A percentile compares a stretch with the other conserved stretches of the same genome.
These are phyloP conservation scores for Ilyonectria destructans DNA, from an alignment of 2,329 filamentous ascomycete species.

Conservation along the genomic window DNA sequence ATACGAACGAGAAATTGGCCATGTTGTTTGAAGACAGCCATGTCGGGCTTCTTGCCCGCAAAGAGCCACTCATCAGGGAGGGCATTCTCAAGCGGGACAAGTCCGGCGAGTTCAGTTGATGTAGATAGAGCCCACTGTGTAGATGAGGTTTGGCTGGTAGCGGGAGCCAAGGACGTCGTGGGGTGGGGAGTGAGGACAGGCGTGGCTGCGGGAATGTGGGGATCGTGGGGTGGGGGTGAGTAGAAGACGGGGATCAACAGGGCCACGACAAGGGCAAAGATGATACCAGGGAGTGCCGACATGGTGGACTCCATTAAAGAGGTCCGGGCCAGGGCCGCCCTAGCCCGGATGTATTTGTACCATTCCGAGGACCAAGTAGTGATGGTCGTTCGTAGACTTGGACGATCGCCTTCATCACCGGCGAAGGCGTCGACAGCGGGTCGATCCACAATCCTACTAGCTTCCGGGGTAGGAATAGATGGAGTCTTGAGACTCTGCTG, in stretches of 20 bases:
- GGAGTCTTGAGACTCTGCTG: constrained; percentile 65
- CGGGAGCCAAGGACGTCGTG: constrained; percentile 41
- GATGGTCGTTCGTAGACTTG: constrained; percentile 26
- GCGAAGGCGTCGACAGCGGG: constrained; percentile 22
- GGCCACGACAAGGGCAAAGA: constrained; percentile 46
- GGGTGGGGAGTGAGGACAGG: constrained; percentile 46
- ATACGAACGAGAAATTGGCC: constrained; percentile 71
- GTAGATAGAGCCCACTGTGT: constrained; percentile 32
- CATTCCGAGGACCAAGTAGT: constrained; percentile 36
- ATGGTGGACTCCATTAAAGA: constrained; percentile 37
- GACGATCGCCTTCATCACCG: constrained; percentile 24
- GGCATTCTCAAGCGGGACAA: constrained; percentile 52
- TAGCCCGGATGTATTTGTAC: constrained; percentile 36
- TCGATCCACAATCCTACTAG: constrained; percentile 49
- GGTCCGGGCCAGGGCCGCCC: constrained; percentile 30
- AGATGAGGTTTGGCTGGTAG: constrained; percentile 41
- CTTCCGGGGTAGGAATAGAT: constrained; percentile 57
- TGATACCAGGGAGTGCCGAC: constrained; percentile 45
- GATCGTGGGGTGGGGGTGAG: constrained; percentile 44
- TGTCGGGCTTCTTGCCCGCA: constrained; percentile 51
- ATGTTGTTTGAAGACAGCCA: constrained; percentile 55
- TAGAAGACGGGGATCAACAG: constrained; percentile 50
- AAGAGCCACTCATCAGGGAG: constrained; percentile 55
- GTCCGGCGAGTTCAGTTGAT: constrained; percentile 44
- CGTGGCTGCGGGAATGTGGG: constrained; percentile 48